Percentiles rank a stretch among this genome's conserved stretches.
These are phyloP conservation scores for Nicotiana benthamiana DNA, from an alignment of 257 asterid species.

Conservation along the genomic window DNA sequence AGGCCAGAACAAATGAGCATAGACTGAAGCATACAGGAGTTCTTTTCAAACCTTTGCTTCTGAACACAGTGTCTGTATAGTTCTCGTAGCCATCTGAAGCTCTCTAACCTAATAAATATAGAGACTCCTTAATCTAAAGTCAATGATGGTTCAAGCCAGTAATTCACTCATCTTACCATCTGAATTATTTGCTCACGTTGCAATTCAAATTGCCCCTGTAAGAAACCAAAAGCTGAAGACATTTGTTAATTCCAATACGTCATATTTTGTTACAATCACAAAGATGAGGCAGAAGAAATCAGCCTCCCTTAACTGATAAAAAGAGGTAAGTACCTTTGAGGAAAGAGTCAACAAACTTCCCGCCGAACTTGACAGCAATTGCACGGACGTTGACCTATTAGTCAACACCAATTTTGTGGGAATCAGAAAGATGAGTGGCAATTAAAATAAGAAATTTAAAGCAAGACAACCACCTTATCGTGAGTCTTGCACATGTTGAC, in stretches of 20 bases:
- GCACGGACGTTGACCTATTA: conserved; percentile 63
- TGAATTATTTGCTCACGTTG: conserved; percentile 58
- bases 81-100: conserved; percentile 88
- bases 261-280: conserved; percentile 2
- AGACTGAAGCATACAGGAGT: conserved; percentile 4
- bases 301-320: background rate
- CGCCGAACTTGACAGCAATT: conserved; percentile 81
- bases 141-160: conserved; percentile 1
- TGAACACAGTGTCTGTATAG: conserved; percentile 73
- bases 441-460: background rate
- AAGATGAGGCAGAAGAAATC: background rate
- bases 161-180: conserved; percentile 47
- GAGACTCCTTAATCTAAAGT: conserved; percentile 9
- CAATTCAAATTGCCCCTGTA: conserved; percentile 50
- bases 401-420: conserved; percentile 15
- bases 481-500: conserved; percentile 61
- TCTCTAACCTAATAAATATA: conserved; percentile 49
- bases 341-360: conserved; percentile 76
- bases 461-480: conserved; percentile 42
- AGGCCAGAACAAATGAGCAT: conserved; percentile 3
- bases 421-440: background rate
- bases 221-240: conserved; percentile 67
- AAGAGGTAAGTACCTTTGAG: conserved; percentile 48
- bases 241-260: conserved; percentile 4
- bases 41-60: conserved; percentile 67